These are phyloP conservation scores for Boletus bicolor DNA, from an alignment of 768 basidiomycete species.

Conservation along the genomic window DNA sequence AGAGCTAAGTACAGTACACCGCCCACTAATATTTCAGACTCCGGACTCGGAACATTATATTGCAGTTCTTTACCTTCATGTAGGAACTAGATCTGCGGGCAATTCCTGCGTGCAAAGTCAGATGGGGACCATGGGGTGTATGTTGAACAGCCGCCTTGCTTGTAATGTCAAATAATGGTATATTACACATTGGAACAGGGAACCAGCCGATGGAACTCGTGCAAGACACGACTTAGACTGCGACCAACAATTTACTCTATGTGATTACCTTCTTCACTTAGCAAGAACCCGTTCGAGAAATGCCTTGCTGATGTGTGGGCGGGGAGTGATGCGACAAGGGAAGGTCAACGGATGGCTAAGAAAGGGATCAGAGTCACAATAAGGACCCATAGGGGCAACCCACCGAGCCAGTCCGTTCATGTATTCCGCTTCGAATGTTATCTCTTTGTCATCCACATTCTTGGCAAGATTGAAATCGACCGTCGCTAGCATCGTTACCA, in stretches of 20 bases:
- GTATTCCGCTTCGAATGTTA: constrained; percentile 4
- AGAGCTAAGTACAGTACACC: too few relatives aligned
- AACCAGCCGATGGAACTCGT: not conserved
- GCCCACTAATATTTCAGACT: too few relatives aligned
- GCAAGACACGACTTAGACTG: too few relatives aligned
- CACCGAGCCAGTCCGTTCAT: constrained; percentile 7
- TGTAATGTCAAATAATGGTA: not conserved
- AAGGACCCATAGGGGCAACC: not conserved
- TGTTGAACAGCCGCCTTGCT: too few relatives aligned
- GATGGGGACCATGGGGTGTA: too few relatives aligned
- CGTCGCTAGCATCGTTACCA: constrained; percentile 23
- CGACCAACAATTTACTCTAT: not conserved
- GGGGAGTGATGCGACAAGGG: constrained; percentile 15
- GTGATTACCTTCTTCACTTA: not conserved
- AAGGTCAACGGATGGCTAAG: constrained; percentile 11
- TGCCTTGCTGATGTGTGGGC: constrained; percentile 5
- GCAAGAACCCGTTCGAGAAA: constrained; percentile 2
- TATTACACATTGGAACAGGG: not conserved
- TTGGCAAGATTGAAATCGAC: constrained; percentile 16
- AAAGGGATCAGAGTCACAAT: not conserved
- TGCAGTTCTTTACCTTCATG: too few relatives aligned
- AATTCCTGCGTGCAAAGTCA: too few relatives aligned
- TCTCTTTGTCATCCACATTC: constrained; percentile 2
- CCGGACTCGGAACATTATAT: too few relatives aligned
- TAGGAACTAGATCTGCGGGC: too few relatives aligned